These are phyloP conservation scores for Epichloe brachyelytri DNA, from an alignment of 2,329 filamentous ascomycete genomes.

Conservation along the genomic window DNA sequence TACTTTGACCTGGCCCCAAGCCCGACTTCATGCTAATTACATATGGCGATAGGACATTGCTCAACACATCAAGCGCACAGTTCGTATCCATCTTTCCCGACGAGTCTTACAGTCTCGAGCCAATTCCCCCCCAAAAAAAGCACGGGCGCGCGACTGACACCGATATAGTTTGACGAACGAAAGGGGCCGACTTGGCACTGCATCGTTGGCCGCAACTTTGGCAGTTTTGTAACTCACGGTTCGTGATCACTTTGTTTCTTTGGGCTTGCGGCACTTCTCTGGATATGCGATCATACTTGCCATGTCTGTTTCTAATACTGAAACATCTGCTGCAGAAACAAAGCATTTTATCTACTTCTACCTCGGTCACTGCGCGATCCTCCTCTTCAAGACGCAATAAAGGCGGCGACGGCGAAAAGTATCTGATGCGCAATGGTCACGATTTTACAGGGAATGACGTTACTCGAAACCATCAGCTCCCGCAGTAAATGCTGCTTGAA, in stretches of 20 bases:
- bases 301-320: neutral
- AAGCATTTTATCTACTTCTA: conserved; percentile 99
- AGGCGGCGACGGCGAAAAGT: neutral
- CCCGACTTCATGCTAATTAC: conserved; percentile 9
- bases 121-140: neutral
- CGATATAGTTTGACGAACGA: conserved; percentile 73
- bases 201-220: conserved; percentile 96
- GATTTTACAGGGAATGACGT: neutral
- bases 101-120: neutral
- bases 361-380: conserved; percentile 92
- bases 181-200: conserved; percentile 99
- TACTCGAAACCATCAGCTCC: neutral
- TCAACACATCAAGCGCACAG: conserved; percentile 89
- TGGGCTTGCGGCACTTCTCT: too few relatives aligned
- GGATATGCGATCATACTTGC: neutral
- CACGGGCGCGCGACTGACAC: neutral
- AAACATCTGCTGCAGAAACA: conserved; percentile 51
- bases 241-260: conserved; percentile 18
- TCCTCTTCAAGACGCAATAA: conserved; percentile 97
- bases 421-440: neutral
- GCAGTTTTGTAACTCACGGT: conserved; percentile 98
- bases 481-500: neutral
- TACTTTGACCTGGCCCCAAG: neutral
- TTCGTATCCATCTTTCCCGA: conserved; percentile 25
- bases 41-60: conserved; percentile 64